A percentile compares a stretch with the other conserved stretches of the same genome.
Evolutionary conservation across 805 yeast genomes (phyloP).

Genomic region (Candida arabinofermentans): DNA sequence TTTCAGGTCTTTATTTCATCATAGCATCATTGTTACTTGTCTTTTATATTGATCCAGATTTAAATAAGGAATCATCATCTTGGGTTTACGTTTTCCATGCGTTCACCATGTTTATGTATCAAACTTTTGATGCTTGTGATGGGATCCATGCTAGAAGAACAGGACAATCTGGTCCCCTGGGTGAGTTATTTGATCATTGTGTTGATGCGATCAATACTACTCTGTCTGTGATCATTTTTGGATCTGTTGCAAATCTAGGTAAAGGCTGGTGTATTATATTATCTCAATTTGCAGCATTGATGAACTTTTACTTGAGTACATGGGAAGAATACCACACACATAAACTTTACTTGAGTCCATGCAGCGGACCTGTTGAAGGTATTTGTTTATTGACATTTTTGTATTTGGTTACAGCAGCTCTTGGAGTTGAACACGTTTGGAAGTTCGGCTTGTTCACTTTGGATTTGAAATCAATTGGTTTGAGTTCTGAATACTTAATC

Average conservation of each 20-base stretch:
- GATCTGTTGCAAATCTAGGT: constrained; percentile 75
- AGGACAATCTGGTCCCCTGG: constrained; percentile 92
- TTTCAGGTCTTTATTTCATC: constrained; percentile 73
- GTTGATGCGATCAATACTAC: constrained; percentile 66
- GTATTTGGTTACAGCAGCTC: constrained; percentile 58
- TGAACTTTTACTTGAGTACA: constrained; percentile 83
- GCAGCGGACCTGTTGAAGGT: constrained; percentile 96
- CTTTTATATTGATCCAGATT: constrained; percentile 67
- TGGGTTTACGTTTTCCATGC: constrained; percentile 82
- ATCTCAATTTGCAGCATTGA: constrained; percentile 68
- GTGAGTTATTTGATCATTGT: constrained; percentile 93
- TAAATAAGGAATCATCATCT: constrained; percentile 56
- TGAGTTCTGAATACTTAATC: constrained; percentile 26
- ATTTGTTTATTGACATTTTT: constrained; percentile 57
- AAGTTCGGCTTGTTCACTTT: constrained; percentile 34
- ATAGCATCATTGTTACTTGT: constrained; percentile 59
- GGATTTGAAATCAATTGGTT: constrained; percentile 35
- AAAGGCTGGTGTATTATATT: constrained; percentile 56
- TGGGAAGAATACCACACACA: constrained; percentile 97
- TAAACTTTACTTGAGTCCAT: constrained; percentile 66
- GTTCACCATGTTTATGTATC: constrained; percentile 80
- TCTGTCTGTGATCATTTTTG: constrained; percentile 68
- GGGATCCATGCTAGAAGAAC: constrained; percentile 95
- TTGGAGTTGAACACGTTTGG: constrained; percentile 68
- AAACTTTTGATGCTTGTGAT: constrained; percentile 94